Base-by-base conservation (phyloP, 805 yeast species). In the Komagataella mondaviorum region DNA sequence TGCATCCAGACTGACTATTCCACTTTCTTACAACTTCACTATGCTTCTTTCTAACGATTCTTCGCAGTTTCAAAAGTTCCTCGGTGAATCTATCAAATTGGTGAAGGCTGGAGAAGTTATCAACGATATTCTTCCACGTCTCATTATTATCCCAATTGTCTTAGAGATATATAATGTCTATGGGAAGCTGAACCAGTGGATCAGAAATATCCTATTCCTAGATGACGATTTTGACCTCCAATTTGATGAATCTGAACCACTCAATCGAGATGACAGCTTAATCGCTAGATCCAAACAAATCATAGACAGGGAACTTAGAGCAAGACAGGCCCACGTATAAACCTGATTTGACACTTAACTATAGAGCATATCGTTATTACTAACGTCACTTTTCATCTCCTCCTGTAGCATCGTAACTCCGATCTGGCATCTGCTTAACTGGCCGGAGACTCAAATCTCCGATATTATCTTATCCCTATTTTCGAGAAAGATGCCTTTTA, bases 1-100 rank as follows among this genome's bases (percentile, higher is more conserved):
- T 59, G 81, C 87, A 17, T 84, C 90, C 50, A 79, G 96, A 55
- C 69, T 88, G 61, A 85, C 95, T 0, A 81, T 88, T 10, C 96
- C 96, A 8, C 70, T 88, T 55, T 80, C 87, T 23, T 88, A 84
- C 66, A 88, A 88, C 65, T 88, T 85, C 61, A 64, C 87, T 52
- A 84, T 85, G 49, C 69, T 88, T 51, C 73, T 83, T 53, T 72
- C 79, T 48, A 56, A 65, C 8, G 52, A 57, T 36, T 58, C 64
- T 22, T 71, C 80, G 1, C 68, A 71, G 10, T 88, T 88, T 64
- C 88, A 86, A 60, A 73, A 76, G 48, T 85, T 89, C 69, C 72
- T 84, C 54, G 95, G 93, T 6, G 71, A 77, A 57, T 83, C 88
- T 5, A 83, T 88, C 60, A 83, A 85, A 58, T 67, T 87, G 55